Evolutionary conservation across 441 rosid genomes (phyloP).

Genomic region (Hura crepitans): DNA sequence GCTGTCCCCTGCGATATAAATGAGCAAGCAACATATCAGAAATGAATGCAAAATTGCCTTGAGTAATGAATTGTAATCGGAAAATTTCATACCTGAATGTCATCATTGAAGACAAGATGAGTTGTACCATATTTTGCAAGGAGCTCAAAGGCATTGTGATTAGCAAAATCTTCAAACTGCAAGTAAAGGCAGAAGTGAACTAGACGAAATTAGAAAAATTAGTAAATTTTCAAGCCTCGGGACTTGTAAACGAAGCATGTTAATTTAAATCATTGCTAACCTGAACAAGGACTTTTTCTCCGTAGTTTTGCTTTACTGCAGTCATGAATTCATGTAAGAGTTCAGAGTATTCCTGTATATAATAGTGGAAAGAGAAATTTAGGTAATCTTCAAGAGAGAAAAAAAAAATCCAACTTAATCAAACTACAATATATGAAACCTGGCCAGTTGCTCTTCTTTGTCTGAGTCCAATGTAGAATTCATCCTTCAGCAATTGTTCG

Average conservation of each 20-base stretch:
- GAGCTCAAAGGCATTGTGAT: conserved; percentile 81
- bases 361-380: not conserved
- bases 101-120: conserved; percentile 88
- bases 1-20: conserved; percentile 70
- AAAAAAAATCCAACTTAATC: too few relatives aligned
- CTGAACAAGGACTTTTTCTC: conserved; percentile 81
- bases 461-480: conserved; percentile 79
- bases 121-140: conserved; percentile 59
- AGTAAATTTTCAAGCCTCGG: not conserved
- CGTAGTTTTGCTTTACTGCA: conserved; percentile 82
- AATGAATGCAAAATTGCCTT: not conserved
- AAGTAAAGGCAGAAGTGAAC: conserved; percentile 17
- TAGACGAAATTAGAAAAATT: not conserved
- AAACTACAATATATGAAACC: conserved; percentile 34
- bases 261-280: conserved; percentile 30
- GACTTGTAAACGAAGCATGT: not conserved
- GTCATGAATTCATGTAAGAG: conserved; percentile 78
- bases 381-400: not conserved
- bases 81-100: conserved; percentile 56
- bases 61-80: not conserved
- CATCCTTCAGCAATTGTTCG: conserved; percentile 66
- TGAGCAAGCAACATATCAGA: conserved; percentile 7
- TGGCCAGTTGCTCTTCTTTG: conserved; percentile 82
- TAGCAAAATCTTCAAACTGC: conserved; percentile 95
- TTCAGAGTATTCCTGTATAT: conserved; percentile 59